Conservation (phyloP, 2,329 filamentous ascomycete genomes). For the Aspergillaceae sp. region DNA sequence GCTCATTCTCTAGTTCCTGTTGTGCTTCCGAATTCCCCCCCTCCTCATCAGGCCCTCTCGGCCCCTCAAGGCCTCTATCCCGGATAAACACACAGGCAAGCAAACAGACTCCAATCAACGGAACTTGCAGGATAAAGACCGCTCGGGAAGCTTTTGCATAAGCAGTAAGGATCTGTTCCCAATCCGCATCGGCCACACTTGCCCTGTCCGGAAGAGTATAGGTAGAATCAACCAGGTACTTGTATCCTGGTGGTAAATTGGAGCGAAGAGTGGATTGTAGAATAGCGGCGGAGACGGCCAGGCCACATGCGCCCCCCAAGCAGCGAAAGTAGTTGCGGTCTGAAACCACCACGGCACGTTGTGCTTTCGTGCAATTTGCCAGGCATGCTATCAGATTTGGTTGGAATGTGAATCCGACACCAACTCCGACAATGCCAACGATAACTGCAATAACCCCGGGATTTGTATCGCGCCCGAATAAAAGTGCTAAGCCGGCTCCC, state of each 20-base stretch:
- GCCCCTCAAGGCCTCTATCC: constrained; percentile 40
- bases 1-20: constrained; percentile 20
- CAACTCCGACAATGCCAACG: constrained; percentile 45
- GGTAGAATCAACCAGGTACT: constrained; percentile 31
- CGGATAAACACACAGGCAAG: constrained; percentile 45
- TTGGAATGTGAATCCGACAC: constrained; percentile 47
- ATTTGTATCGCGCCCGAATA: constrained; percentile 40
- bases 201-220: constrained; percentile 28
- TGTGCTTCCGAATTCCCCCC: constrained; percentile 20
- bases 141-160: constrained; percentile 48
- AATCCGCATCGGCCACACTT: constrained; percentile 24
- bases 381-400: constrained; percentile 50
- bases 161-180: constrained; percentile 38
- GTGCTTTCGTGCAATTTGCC: constrained; percentile 47
- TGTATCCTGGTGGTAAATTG: constrained; percentile 32
- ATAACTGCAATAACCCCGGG: constrained; percentile 43
- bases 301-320: constrained; percentile 50
- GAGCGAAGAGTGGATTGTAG: constrained; percentile 31
- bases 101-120: constrained; percentile 45
- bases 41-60: constrained; percentile 20
- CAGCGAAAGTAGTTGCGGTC: constrained; percentile 56
- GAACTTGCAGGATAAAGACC: constrained; percentile 51
- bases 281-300: constrained; percentile 50
- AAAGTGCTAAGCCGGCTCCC: constrained; percentile 45
- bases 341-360: constrained; percentile 55